Evolutionary conservation across 306 rosid species (phyloP).

Genomic region (barrel medic (Medicago truncatula)): MtrunA17r5.0-ANR NC_053046.1:10817501-10818000

Average conservation of each 20-base stretch:
- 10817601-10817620: no score
- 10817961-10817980: slow-evolving; percentile 52
- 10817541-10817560: no score
- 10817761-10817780: neutral
- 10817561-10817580: no score
- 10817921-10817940: slow-evolving; percentile 39
- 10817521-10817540: neutral
- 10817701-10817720: no score
- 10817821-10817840: slow-evolving; percentile 21
- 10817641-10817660: no score
- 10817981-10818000: slow-evolving; percentile 50
- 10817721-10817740: no score
- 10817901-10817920: slow-evolving; percentile 47
- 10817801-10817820: slow-evolving; percentile 19
- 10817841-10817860: neutral
- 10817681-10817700: no score
- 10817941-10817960: slow-evolving; percentile 56
- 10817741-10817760: no score
- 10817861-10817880: slow-evolving; percentile 26
- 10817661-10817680: no score
- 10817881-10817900: slow-evolving; percentile 48
- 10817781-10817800: slow-evolving; percentile 5
- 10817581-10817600: no score
- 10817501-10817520: neutral
- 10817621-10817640: no score